These are phyloP conservation scores for Albizia julibrissin DNA, from an alignment of 306 rosid species.

Conservation along the genomic window DNA sequence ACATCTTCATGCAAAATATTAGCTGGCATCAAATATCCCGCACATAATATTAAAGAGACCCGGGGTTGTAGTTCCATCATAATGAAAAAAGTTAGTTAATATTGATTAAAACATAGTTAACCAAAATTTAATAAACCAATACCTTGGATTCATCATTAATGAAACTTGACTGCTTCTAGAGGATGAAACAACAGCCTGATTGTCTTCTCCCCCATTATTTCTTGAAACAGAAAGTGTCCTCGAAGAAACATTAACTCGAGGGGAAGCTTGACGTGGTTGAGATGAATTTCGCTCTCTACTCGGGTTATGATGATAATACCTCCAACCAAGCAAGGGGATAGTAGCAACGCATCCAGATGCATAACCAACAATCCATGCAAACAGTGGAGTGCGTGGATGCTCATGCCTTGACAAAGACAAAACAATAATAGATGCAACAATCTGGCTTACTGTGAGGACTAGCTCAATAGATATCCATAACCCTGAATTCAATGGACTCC, in stretches of 20 bases:
- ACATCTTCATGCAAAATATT: slow-evolving; percentile 5
- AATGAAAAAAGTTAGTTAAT: neutral
- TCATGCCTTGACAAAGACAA: slow-evolving; percentile 82
- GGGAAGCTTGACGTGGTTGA: slow-evolving; percentile 73
- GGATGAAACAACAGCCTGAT: slow-evolving; percentile 48
- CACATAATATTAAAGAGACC: neutral
- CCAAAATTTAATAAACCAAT: slow-evolving; percentile 36
- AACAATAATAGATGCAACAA: slow-evolving; percentile 77
- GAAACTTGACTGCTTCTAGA: slow-evolving; percentile 59
- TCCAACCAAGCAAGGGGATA: slow-evolving; percentile 94
- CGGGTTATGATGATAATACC: slow-evolving; percentile 79
- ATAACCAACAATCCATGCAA: slow-evolving; percentile 88
- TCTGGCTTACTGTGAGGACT: slow-evolving; percentile 79
- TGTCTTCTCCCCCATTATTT: slow-evolving; percentile 70
- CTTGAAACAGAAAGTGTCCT: slow-evolving; percentile 67
- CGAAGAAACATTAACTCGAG: slow-evolving; percentile 71
- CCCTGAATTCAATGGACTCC: slow-evolving; percentile 92
- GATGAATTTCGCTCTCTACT: slow-evolving; percentile 65
- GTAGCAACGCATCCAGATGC: slow-evolving; percentile 92
- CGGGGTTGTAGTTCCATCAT: neutral
- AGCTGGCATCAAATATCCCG: slow-evolving; percentile 18
- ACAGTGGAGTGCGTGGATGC: slow-evolving; percentile 78
- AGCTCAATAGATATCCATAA: slow-evolving; percentile 92
- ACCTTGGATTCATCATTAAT: slow-evolving; percentile 66
- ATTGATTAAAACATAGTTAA: slow-evolving; percentile 17